Conservation (phyloP, 2,329 filamentous ascomycete species). For the Talaromyces albobiverticillius region DNA sequence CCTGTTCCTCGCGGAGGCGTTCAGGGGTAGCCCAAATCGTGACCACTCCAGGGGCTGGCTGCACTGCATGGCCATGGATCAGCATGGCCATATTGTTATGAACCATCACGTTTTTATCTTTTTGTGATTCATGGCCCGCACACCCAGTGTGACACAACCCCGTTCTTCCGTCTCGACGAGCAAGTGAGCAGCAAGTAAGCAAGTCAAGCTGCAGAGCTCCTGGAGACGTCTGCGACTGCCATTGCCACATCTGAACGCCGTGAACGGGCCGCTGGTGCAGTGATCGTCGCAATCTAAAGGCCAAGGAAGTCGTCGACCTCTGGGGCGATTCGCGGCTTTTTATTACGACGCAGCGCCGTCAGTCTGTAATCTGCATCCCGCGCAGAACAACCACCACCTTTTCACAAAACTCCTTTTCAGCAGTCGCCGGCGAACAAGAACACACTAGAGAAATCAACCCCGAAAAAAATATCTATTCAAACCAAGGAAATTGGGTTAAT, state of each 20-base stretch:
- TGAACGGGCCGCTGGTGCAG: not conserved
- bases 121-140: not conserved
- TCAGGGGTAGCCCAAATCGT: slow-evolving; percentile 9
- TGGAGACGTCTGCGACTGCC: slow-evolving; percentile 4
- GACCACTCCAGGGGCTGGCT: slow-evolving; percentile 5
- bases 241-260: slow-evolving; percentile 9
- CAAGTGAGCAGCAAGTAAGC: too few relatives aligned
- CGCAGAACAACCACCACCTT: not conserved
- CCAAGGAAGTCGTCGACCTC: slow-evolving; percentile 1
- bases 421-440: slow-evolving; percentile 2
- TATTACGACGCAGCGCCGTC: slow-evolving; percentile 1
- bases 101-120: not conserved
- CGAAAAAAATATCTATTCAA: slow-evolving; percentile 6
- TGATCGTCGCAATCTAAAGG: slow-evolving; percentile 12
- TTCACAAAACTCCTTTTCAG: not conserved
- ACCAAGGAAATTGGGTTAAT: slow-evolving; percentile 5
- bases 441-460: slow-evolving; percentile 9
- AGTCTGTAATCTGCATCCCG: not conserved
- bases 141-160: not conserved
- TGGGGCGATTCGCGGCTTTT: slow-evolving; percentile 3
- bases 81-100: not conserved
- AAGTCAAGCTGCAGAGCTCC: slow-evolving; percentile 3
- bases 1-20: slow-evolving; percentile 8
- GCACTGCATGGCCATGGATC: slow-evolving; percentile 4
- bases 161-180: not conserved